A percentile compares a stretch with the other conserved stretches of the same genome.
phyloP scores from a whole-genome alignment of 2,329 filamentous ascomycete genomes.

The Penicillium palitans region DNA sequence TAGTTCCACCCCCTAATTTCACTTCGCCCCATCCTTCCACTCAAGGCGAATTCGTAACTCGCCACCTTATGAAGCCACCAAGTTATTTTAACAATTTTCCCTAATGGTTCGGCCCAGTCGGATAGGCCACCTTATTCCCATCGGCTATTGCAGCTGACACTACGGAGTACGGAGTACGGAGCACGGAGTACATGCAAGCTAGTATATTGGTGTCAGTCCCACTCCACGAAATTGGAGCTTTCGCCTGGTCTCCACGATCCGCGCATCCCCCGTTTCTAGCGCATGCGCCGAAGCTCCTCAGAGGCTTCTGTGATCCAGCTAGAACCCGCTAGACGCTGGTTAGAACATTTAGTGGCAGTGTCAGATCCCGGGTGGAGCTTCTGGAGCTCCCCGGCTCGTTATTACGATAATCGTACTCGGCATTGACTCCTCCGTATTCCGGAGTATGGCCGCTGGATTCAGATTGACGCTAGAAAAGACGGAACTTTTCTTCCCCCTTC shows the following conservation, averaged over 20 bases:
- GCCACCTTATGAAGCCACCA: conserved; percentile 3
- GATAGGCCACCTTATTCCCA: conserved; percentile 17
- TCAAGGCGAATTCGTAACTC: background rate
- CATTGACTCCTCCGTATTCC: background rate
- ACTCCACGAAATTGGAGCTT: conserved; percentile 23
- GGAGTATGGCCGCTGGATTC: background rate
- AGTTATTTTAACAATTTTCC: background rate
- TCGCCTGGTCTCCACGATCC: conserved; percentile 26
- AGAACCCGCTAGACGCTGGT: conserved; percentile 36
- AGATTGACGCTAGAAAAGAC: conserved; percentile 8
- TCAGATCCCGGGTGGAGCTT: conserved; percentile 24
- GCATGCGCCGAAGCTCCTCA: conserved; percentile 15
- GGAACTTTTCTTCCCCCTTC: background rate
- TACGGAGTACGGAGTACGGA: background rate
- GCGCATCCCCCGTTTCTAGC: conserved; percentile 27
- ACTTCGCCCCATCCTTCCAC: conserved; percentile 1
- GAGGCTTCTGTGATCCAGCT: conserved; percentile 21
- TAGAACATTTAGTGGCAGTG: conserved; percentile 32
- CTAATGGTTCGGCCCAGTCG: conserved; percentile 18
- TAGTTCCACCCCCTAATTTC: conserved; percentile 1
- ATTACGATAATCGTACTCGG: background rate
- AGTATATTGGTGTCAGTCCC: conserved; percentile 16
- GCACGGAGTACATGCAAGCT: conserved; percentile 15
- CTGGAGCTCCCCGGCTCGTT: conserved; percentile 2
- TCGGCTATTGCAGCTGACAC: conserved; percentile 11